These are phyloP conservation scores for Stephania cephalantha DNA, from an alignment of 164 flowering plant genomes.

Conservation along the genomic window DNA sequence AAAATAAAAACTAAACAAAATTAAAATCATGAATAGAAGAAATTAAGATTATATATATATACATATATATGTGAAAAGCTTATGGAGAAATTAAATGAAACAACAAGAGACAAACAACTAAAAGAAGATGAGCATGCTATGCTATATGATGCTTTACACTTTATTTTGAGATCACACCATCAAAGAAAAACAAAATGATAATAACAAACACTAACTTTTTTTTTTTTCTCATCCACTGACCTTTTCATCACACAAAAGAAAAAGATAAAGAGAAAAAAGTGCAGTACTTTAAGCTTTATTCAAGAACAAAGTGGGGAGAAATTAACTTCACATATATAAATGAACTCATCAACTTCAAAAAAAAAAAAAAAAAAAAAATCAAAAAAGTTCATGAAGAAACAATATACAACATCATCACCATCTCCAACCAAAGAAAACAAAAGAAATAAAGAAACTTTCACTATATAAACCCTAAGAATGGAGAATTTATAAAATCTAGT, in stretches of 20 bases:
- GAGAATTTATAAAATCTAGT: background rate
- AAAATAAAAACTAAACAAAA: background rate
- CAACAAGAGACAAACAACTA: constrained; percentile 17
- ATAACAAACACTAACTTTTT: constrained; percentile 19
- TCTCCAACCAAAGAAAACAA: background rate
- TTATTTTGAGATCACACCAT: constrained; percentile 25
- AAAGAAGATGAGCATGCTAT: constrained; percentile 17
- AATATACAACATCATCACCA: background rate
- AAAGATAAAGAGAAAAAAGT: constrained; percentile 29
- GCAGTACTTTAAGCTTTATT: constrained; percentile 11
- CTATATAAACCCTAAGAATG: background rate
- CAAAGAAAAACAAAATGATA: constrained; percentile 16
- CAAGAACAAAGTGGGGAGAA: constrained; percentile 1
- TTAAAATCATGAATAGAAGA: background rate
- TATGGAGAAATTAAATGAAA: constrained; percentile 10
- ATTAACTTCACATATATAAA: background rate
- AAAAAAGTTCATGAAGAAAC: background rate
- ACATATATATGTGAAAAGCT: too few relatives aligned
- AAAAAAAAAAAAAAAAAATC: background rate
- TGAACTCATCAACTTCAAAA: background rate
- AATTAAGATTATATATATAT: too few relatives aligned
- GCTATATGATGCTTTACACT: constrained; percentile 17
- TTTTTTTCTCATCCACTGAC: constrained; percentile 24
- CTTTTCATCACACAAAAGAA: constrained; percentile 18
- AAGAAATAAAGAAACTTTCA: background rate